Conservation (phyloP, 805 yeast species). For the Pichia rugopelliculosa region DNA sequence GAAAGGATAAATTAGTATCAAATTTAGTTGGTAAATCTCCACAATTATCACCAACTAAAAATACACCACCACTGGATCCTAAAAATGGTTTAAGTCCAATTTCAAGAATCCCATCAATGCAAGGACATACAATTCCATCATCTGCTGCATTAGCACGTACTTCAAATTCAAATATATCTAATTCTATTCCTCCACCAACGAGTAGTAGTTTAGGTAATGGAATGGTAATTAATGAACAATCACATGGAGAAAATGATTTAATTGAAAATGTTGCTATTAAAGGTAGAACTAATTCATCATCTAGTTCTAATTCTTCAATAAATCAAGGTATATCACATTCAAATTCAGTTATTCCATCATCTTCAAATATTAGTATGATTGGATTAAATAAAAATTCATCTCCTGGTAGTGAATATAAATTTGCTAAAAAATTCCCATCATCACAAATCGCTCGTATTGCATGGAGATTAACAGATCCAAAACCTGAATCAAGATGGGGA, state of each 20-base stretch:
- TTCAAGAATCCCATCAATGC: constrained; percentile 7
- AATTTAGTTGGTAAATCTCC: constrained; percentile 8
- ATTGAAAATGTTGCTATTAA: not conserved
- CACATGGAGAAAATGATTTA: not conserved
- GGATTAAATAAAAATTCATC: constrained; percentile 3
- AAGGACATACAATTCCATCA: constrained; percentile 2
- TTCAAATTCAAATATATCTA: not conserved
- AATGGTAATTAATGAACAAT: not conserved
- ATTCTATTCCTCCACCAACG: constrained; percentile 1
- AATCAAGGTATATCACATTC: not conserved
- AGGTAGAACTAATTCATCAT: not conserved
- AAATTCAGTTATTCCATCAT: not conserved
- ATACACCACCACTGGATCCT: constrained; percentile 1
- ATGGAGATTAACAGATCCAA: constrained; percentile 71
- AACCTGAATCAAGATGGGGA: constrained; percentile 48
- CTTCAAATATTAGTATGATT: not conserved
- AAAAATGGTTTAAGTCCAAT: not conserved
- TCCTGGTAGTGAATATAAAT: constrained; percentile 67
- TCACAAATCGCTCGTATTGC: constrained; percentile 65
- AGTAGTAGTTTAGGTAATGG: not conserved
- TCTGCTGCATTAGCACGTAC: constrained; percentile 11
- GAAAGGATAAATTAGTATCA: constrained; percentile 30
- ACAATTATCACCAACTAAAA: not conserved
- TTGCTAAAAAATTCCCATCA: constrained; percentile 57
- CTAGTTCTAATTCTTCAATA: constrained; percentile 6